Evolutionary conservation across 805 yeast genomes (phyloP).

Genomic region (Candida ipomoeae): DNA sequence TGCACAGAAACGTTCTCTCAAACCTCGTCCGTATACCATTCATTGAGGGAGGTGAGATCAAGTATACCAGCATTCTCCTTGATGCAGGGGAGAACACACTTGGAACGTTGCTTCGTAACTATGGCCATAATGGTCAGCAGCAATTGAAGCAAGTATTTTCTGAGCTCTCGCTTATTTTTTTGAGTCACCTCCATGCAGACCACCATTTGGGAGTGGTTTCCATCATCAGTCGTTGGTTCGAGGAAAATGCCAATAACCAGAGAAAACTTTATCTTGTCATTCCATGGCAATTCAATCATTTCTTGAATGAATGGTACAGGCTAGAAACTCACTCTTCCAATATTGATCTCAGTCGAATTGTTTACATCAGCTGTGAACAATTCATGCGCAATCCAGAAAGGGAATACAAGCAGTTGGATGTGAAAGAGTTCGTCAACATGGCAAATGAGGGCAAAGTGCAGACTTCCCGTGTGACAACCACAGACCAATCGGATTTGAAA

Average conservation of each 20-base stretch:
- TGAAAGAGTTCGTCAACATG: constrained; percentile 32
- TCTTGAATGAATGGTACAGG: constrained; percentile 63
- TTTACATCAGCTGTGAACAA: constrained; percentile 58
- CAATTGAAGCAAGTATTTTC: constrained; percentile 40
- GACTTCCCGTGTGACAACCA: constrained; percentile 14
- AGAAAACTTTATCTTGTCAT: constrained; percentile 53
- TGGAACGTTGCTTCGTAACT: constrained; percentile 64
- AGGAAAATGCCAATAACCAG: constrained; percentile 27
- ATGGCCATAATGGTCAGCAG: constrained; percentile 42
- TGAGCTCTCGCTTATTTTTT: constrained; percentile 62
- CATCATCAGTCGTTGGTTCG: constrained; percentile 66
- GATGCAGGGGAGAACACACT: constrained; percentile 97
- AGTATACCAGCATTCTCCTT: constrained; percentile 50
- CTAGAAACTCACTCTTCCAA: constrained; percentile 35
- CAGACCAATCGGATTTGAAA: constrained; percentile 17
- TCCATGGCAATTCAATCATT: constrained; percentile 71
- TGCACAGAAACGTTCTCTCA: constrained; percentile 79
- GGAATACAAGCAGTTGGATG: constrained; percentile 25
- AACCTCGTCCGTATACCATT: constrained; percentile 71
- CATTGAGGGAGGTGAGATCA: constrained; percentile 16
- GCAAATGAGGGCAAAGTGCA: constrained; percentile 21
- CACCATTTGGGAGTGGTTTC: constrained; percentile 86
- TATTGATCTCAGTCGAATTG: constrained; percentile 40
- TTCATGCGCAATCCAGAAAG: constrained; percentile 34
- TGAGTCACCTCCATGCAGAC: constrained; percentile 95